Evolutionary conservation across 2,329 filamentous ascomycete genomes (phyloP).

Genomic region (Apiospora malaysiana): DNA sequence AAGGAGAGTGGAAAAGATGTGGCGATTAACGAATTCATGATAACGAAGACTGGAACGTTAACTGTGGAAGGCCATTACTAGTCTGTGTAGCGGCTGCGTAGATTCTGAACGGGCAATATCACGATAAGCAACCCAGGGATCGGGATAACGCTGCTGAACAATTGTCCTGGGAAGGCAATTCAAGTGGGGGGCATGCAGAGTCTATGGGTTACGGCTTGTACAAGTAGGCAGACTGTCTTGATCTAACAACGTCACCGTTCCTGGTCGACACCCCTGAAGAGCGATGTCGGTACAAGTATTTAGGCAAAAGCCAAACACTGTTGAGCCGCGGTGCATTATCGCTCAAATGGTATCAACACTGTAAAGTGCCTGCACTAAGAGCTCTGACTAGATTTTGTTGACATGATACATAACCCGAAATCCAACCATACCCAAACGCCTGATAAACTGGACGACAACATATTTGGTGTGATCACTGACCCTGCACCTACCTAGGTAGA

Average conservation of each 20-base stretch:
- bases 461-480: neutral
- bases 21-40: slow-evolving; percentile 52
- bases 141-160: neutral
- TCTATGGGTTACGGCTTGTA: neutral
- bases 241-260: neutral
- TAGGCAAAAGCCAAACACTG: neutral
- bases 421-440: neutral
- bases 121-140: neutral
- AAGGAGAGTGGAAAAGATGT: slow-evolving; percentile 56
- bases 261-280: neutral
- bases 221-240: neutral
- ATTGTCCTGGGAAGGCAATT: no score
- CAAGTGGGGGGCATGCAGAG: neutral
- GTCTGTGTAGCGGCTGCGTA: neutral
- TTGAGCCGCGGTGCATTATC: neutral
- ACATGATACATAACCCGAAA: neutral
- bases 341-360: neutral
- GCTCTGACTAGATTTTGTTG: no score
- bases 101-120: neutral
- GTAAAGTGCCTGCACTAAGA: neutral
- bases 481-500: neutral
- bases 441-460: neutral
- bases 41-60: slow-evolving; percentile 53
- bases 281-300: neutral
- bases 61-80: slow-evolving; percentile 47